These are phyloP conservation scores for Atalantia buxifolia DNA, from an alignment of 345 rosid genomes.

Conservation along the genomic window DNA sequence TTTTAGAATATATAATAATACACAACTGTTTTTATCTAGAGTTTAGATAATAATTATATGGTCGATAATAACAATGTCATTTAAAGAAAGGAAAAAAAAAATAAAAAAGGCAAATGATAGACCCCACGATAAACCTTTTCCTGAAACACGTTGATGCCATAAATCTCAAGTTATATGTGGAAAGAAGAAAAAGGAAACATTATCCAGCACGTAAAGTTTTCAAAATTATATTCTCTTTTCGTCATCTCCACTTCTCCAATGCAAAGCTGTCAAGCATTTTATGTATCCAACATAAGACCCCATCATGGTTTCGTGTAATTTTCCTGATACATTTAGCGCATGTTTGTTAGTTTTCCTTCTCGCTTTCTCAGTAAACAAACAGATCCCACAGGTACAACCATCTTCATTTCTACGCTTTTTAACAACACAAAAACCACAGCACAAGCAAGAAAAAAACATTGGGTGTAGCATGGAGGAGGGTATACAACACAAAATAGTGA, in stretches of 20 bases:
- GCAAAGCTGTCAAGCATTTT: too few species aligned
- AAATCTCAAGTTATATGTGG: too few species aligned
- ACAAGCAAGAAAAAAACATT: neutral
- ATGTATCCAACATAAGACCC: neutral
- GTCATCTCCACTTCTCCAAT: too few species aligned
- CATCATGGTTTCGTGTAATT: neutral
- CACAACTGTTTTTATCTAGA: too few species aligned
- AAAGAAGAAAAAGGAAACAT: too few species aligned
- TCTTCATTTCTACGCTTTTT: neutral
- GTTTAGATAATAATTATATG: too few species aligned
- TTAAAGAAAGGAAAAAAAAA: too few species aligned
- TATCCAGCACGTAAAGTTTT: too few species aligned
- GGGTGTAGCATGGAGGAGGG: constrained; percentile 20
- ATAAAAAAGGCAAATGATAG: too few species aligned
- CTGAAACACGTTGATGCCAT: neutral
- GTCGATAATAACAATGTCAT: too few species aligned
- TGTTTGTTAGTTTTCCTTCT: neutral
- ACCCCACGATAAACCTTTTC: neutral
- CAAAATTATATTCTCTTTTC: neutral
- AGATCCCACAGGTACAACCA: neutral
- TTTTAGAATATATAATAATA: too few species aligned
- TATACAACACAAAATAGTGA: constrained; percentile 48
- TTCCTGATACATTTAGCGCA: neutral
- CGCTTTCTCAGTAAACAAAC: neutral
- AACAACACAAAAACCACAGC: neutral